Base-by-base conservation (phyloP, 2,329 filamentous ascomycete species). In the Trichoderma endophyticum region DNA sequence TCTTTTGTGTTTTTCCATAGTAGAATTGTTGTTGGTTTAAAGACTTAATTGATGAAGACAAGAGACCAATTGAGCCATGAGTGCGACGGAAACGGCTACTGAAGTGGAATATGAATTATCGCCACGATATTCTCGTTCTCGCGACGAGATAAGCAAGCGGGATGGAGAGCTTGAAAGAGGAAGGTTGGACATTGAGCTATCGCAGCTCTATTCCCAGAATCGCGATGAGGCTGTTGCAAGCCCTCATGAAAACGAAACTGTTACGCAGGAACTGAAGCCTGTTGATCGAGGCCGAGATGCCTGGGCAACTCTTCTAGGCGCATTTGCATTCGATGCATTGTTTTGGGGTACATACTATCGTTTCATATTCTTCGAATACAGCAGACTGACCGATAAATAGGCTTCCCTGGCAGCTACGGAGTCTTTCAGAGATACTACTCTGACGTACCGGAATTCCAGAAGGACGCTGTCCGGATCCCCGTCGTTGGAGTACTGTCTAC, bases 351-450 rank as follows among this genome's bases (percentile, higher is more conserved):
- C 28, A 15, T 66, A 3, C 2, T 28, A 24, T 3, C 7, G 0
- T 0, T 21, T 12, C 0, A 34, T 15, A 0, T 4, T 1, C 57
- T 9, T 21, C 3, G 1, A 12, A 18, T n/a, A 30, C 1, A 21
- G 18, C 51, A 7, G 0, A 4, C 64, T 67, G 3, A 67, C 34
- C 0, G 3, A 21, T 18, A 7, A 15, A 28, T n/a, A 70, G 76
- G 76, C 3, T 79, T 79, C n/a, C 77, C 76, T 6, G 63, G 77
- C 24, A 75, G 75, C 2, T 79, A 76, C 63, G 78, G 78, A 9
- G 77, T 79, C 26, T 79, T 79, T 6, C 78, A 79, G 32, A 71
- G 77, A 9, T 76, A 79, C 66, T 79, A 79, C 60, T 77, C 77
- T 3, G 72, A 71, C 3, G 73, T 76, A 0, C 76, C 77, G 2